Percentiles rank a stretch among this genome's conserved stretches.
Evolutionary conservation across 805 yeast species (phyloP).

Genomic region (Kuraishia capsulata): DNA sequence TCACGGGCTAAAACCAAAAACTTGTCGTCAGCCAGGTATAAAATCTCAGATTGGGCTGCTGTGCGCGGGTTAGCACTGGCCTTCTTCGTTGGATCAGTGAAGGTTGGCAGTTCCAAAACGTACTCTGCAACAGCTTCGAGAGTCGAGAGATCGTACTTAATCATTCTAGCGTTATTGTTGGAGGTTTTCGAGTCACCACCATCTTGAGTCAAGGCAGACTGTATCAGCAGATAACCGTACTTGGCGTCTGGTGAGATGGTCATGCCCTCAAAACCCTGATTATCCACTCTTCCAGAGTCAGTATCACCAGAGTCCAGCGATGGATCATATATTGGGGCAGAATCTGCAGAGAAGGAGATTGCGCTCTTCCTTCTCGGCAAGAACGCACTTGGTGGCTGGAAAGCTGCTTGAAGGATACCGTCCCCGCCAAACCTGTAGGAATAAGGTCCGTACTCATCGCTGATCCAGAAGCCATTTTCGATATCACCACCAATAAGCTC

Average conservation of each 20-base stretch:
- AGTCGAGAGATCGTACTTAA: slow-evolving; percentile 15
- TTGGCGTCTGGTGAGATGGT: slow-evolving; percentile 21
- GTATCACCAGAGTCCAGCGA: slow-evolving; percentile 11
- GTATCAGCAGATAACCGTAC: slow-evolving; percentile 15
- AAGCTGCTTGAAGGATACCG: slow-evolving; percentile 17
- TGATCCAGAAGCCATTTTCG: slow-evolving; percentile 22
- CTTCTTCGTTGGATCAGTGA: slow-evolving; percentile 10
- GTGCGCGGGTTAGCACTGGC: slow-evolving; percentile 15
- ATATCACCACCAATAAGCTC: slow-evolving; percentile 18
- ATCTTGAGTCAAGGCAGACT: slow-evolving; percentile 21
- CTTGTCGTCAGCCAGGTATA: slow-evolving; percentile 16
- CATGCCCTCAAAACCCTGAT: slow-evolving; percentile 23
- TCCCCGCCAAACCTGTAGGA: slow-evolving; percentile 16
- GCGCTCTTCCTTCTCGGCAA: slow-evolving; percentile 17
- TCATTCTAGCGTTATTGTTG: slow-evolving; percentile 13
- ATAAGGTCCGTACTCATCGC: slow-evolving; percentile 25
- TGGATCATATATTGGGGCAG: slow-evolving; percentile 16
- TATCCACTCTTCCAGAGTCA: slow-evolving; percentile 19
- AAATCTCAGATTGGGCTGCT: slow-evolving; percentile 22
- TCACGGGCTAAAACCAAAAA: slow-evolving; percentile 22
- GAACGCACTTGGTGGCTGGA: slow-evolving; percentile 19
- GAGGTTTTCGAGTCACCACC: slow-evolving; percentile 18
- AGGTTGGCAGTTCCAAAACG: slow-evolving; percentile 19
- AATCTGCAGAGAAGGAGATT: slow-evolving; percentile 16
- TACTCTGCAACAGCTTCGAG: slow-evolving; percentile 16